These are phyloP conservation scores for Nitzschia putrida DNA, from an alignment of 108 stramenopile species.

Conservation along the genomic window DNA sequence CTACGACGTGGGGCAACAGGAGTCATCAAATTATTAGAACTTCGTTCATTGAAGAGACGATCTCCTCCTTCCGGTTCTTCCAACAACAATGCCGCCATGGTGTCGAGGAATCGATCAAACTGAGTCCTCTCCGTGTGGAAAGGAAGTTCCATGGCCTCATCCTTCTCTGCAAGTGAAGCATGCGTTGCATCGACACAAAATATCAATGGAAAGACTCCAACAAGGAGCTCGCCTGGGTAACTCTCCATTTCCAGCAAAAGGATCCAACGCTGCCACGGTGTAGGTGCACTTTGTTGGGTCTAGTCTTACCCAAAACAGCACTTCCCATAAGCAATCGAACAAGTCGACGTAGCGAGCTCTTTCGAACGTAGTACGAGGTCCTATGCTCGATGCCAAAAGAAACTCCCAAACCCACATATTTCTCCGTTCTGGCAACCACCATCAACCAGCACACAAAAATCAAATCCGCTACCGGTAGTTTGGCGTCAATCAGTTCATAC, in stretches of 20 bases:
- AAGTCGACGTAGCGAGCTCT: background rate
- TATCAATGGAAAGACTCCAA: slow-evolving; percentile 60
- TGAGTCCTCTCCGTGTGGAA: slow-evolving; percentile 23
- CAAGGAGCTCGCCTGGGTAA: slow-evolving; percentile 50
- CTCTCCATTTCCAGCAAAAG: slow-evolving; percentile 43
- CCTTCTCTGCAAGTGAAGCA: slow-evolving; percentile 1
- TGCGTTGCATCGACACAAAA: slow-evolving; percentile 61
- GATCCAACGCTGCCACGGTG: background rate
- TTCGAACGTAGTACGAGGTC: background rate
- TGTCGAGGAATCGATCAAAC: slow-evolving; percentile 62
- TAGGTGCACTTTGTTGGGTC: too few species aligned
- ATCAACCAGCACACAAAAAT: too few species aligned
- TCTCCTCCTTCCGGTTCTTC: slow-evolving; percentile 25
- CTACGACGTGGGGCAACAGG: slow-evolving; percentile 5
- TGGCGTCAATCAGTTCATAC: too few species aligned
- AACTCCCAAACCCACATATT: background rate
- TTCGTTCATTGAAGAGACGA: background rate
- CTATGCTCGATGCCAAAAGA: background rate
- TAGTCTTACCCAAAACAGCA: background rate
- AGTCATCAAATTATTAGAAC: background rate
- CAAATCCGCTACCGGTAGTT: too few species aligned
- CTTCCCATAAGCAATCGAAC: background rate
- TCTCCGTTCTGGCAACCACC: too few species aligned
- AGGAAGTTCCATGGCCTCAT: background rate
- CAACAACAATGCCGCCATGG: slow-evolving; percentile 41